Percentiles rank a stretch among this genome's conserved stretches.
phyloP scores from a whole-genome alignment of 164 flowering plant species.

The Sedum album region DNA sequence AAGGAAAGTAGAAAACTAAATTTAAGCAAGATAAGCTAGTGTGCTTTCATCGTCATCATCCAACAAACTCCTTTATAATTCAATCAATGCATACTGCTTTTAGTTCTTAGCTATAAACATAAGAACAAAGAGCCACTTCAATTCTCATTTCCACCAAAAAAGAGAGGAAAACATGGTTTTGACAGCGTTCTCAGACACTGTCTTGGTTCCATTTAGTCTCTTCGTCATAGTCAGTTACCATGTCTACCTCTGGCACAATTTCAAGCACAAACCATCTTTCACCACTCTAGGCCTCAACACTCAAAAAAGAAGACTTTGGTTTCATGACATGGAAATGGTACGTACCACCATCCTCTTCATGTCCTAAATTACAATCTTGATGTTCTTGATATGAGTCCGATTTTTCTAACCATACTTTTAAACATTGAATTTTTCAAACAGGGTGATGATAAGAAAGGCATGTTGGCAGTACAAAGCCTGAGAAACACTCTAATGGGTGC shows the following conservation, averaged over 20 bases:
- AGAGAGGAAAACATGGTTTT: constrained; percentile 11
- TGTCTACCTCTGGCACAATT: constrained; percentile 45
- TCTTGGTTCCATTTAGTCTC: constrained; percentile 53
- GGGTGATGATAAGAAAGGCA: constrained; percentile 56
- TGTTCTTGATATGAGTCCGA: too few species aligned
- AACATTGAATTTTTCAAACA: constrained; percentile 6
- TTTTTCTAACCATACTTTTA: not conserved
- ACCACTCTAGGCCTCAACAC: constrained; percentile 32
- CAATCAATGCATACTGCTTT: not conserved
- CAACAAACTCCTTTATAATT: not conserved
- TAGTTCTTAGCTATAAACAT: not conserved
- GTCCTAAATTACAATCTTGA: not conserved
- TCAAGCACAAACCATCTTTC: constrained; percentile 35
- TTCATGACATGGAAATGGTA: constrained; percentile 38
- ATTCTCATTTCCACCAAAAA: not conserved
- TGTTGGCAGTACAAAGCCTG: constrained; percentile 61
- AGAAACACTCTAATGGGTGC: constrained; percentile 58
- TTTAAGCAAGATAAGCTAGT: not conserved
- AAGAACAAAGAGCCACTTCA: not conserved
- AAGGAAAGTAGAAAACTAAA: not conserved
- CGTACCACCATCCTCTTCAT: not conserved
- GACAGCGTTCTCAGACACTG: constrained; percentile 29
- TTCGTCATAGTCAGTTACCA: constrained; percentile 59
- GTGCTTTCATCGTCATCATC: constrained; percentile 2
- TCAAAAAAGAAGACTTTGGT: constrained; percentile 35